Conservation (phyloP, 805 yeast genomes). For the Yarrowia sp. region DNA sequence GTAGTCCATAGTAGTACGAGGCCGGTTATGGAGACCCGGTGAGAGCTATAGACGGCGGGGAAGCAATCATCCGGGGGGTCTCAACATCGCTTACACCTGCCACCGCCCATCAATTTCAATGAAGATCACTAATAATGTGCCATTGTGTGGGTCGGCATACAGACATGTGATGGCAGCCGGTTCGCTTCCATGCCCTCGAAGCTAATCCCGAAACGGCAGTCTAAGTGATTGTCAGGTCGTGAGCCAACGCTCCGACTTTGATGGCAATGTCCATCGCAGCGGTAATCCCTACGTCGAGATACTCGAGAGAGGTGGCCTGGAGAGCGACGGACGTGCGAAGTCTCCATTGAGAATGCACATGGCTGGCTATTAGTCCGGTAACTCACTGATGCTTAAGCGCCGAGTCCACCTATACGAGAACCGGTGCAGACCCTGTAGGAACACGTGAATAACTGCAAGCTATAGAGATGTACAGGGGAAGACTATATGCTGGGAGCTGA, state of each 20-base stretch:
- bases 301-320: background rate
- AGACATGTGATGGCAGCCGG: slow-evolving; percentile 35
- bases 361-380: too few relatives aligned
- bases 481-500: too few relatives aligned
- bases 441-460: background rate
- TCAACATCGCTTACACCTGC: background rate
- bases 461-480: background rate
- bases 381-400: too few relatives aligned
- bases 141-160: slow-evolving; percentile 2
- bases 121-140: background rate
- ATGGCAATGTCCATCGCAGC: slow-evolving; percentile 1
- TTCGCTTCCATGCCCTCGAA: background rate
- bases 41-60: background rate
- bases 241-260: slow-evolving; percentile 6
- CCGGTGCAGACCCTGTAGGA: background rate
- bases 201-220: slow-evolving; percentile 15
- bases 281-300: background rate
- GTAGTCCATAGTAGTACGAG: background rate
- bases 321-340: too few relatives aligned
- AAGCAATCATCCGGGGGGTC: background rate
- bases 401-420: background rate
- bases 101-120: background rate
- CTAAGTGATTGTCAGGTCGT: slow-evolving; percentile 4
- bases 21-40: too few relatives aligned
- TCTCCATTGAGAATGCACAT: too few relatives aligned